A percentile compares a stretch with the other conserved stretches of the same genome.
phyloP scores from a whole-genome alignment of 805 yeast genomes.

The Cyberlindnera mycetangii region DNA sequence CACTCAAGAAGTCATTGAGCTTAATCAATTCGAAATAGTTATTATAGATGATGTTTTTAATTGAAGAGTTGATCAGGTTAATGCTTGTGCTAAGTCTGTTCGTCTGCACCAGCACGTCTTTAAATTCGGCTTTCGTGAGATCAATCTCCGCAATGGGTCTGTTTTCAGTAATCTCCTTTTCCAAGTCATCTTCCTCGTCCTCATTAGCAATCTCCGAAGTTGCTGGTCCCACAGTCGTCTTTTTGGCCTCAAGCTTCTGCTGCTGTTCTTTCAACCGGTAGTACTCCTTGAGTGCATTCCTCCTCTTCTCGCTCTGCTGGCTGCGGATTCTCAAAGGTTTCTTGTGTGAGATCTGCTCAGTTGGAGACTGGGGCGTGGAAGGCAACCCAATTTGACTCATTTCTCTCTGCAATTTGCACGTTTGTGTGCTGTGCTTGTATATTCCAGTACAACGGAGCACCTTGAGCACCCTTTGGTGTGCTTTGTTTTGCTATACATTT shows the following conservation, averaged over 20 bases:
- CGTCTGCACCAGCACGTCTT: constrained; percentile 34
- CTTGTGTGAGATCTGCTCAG: constrained; percentile 23
- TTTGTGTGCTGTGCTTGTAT: background rate
- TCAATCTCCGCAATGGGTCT: constrained; percentile 27
- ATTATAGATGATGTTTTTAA: constrained; percentile 70
- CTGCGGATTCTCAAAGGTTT: constrained; percentile 24
- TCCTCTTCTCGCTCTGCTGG: constrained; percentile 29
- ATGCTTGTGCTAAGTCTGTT: constrained; percentile 42
- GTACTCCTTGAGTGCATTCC: constrained; percentile 41
- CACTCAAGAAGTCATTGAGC: constrained; percentile 53
- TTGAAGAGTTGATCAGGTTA: constrained; percentile 54
- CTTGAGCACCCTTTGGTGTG: no score
- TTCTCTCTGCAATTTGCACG: no score
- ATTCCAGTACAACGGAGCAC: no score
- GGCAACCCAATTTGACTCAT: constrained; percentile 6
- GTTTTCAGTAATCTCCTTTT: constrained; percentile 26
- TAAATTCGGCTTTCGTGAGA: constrained; percentile 29
- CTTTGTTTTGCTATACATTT: no score
- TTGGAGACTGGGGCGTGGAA: background rate
- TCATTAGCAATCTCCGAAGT: background rate
- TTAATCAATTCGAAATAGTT: constrained; percentile 72
- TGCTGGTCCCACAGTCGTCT: background rate
- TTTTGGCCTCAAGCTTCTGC: constrained; percentile 10
- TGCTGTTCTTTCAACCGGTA: constrained; percentile 36
- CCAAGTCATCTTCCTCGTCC: constrained; percentile 28